A percentile compares a stretch with the other conserved stretches of the same genome.
These are phyloP conservation scores for Pythium rishiriense DNA, from an alignment of 352 stramenopile species.

Conservation along the genomic window DNA sequence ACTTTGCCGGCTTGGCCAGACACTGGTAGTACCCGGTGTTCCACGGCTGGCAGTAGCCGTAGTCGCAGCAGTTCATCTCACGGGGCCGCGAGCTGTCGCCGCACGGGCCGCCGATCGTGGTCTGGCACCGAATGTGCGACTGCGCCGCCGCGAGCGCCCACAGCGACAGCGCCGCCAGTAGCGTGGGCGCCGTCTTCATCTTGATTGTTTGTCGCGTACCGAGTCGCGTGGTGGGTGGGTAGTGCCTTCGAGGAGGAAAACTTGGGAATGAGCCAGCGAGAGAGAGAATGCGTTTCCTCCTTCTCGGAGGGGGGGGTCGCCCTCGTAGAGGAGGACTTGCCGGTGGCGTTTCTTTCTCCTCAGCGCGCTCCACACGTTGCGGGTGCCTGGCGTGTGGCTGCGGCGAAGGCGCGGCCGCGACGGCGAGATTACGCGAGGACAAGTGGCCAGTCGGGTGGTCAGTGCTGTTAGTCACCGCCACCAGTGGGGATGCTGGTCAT, in stretches of 20 bases:
- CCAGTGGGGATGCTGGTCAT: no score
- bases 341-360: no score
- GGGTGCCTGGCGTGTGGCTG: background rate
- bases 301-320: no score
- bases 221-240: background rate
- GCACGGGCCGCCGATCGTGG: slow-evolving; percentile 42
- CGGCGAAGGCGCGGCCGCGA: background rate
- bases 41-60: slow-evolving; percentile 65
- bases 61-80: slow-evolving; percentile 35
- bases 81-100: slow-evolving; percentile 33
- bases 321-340: no score
- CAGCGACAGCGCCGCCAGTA: slow-evolving; percentile 1
- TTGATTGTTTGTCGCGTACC: background rate
- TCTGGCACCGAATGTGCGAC: slow-evolving; percentile 35
- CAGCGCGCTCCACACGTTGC: slow-evolving; percentile 4
- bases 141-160: background rate
- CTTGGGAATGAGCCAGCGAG: slow-evolving; percentile 19
- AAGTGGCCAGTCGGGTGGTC: no score
- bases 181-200: background rate
- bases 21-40: slow-evolving; percentile 67
- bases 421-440: no score
- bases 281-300: no score
- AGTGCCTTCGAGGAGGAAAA: slow-evolving; percentile 21
- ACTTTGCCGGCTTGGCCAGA: slow-evolving; percentile 34
- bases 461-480: no score